These are phyloP conservation scores for Dioscorea zingiberensis DNA, from an alignment of 106 monocot species.

Conservation along the genomic window DNA sequence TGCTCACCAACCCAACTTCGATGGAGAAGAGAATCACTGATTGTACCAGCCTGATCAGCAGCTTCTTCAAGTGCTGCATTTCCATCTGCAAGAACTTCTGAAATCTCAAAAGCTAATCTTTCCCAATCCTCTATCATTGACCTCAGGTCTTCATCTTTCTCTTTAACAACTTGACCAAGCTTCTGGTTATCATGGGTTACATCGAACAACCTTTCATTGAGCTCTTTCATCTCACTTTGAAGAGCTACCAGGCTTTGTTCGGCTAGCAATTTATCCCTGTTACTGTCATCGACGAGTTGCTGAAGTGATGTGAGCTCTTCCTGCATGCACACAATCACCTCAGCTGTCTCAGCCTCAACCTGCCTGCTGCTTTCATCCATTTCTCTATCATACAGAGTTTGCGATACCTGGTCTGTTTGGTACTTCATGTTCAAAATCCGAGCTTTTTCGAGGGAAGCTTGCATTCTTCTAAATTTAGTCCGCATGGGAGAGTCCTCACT, in stretches of 20 bases:
- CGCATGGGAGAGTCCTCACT: conserved; percentile 50
- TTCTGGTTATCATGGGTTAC: conserved; percentile 44
- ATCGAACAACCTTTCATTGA: conserved; percentile 29
- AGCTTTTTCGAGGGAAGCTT: conserved; percentile 61
- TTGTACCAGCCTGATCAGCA: conserved; percentile 41
- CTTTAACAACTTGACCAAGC: conserved; percentile 34
- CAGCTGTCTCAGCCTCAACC: conserved; percentile 84
- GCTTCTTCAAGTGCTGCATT: conserved; percentile 57
- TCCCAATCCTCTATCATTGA: conserved; percentile 48
- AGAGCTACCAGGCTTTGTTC: conserved; percentile 25
- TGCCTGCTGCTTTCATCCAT: conserved; percentile 75
- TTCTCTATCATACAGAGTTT: conserved; percentile 50
- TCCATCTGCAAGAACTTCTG: conserved; percentile 56
- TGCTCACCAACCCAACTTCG: conserved; percentile 45
- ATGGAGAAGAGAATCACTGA: conserved; percentile 34
- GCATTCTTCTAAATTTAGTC: conserved; percentile 51
- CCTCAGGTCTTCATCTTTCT: conserved; percentile 41
- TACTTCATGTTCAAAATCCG: conserved; percentile 34
- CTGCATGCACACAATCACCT: conserved; percentile 89
- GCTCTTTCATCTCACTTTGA: conserved; percentile 39
- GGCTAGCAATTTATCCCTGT: conserved; percentile 36
- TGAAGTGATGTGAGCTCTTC: conserved; percentile 59
- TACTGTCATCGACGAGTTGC: conserved; percentile 40
- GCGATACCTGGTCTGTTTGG: conserved; percentile 40
- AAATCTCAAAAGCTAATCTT: conserved; percentile 51